Base-by-base conservation (phyloP, 1,284 basidiomycete species). In the Omphalotus olearius region DNA sequence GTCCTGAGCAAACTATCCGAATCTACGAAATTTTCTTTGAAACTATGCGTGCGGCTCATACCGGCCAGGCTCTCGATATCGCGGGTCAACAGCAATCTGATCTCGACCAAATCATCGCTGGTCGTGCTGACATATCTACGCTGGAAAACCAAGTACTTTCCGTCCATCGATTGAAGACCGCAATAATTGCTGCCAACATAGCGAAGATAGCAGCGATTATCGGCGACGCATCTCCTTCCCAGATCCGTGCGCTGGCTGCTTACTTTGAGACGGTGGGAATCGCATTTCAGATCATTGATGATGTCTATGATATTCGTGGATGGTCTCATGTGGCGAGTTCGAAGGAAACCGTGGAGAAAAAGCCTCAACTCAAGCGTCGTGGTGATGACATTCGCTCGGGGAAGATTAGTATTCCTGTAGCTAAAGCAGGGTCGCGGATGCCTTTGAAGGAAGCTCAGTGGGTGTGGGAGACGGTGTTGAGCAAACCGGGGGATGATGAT, bases 311-410 rank as follows among this genome's bases (percentile, higher is more conserved):
- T 17, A 10, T 47, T 47, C 28, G 45, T 4, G 45, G 45, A 4
- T 47, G 45, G 45, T 47, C 45, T 10, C 45, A 47, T 37, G 44
- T 45, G 4, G n/a, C 30, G 17, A 28, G 30, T n/a, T 51, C 56
- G 6, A 56, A 52, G 42, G 53, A 59, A 50, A 38, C 42, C 52
- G 7, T 30, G 45, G 40, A 52, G 25, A 18, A 26, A 20, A 33
- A 33, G 13, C 30, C 30, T 33, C 30, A 42, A 6, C 18, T 42
- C 20, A 42, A 42, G 41, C 20, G 41, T 7, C 41, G 41, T 4
- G 41, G 41, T 6, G 41, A 42, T 10, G 41, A 42, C 23, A 42
- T 42, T 18, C 41, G 41, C 4, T 42, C 41, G 20, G 41, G 41
- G 18, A 42, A 42, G 18, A 42, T 42, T 9, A 42, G 18, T 18